Conservation (phyloP, 306 rosid species). For the Quercus wislizeni region DNA sequence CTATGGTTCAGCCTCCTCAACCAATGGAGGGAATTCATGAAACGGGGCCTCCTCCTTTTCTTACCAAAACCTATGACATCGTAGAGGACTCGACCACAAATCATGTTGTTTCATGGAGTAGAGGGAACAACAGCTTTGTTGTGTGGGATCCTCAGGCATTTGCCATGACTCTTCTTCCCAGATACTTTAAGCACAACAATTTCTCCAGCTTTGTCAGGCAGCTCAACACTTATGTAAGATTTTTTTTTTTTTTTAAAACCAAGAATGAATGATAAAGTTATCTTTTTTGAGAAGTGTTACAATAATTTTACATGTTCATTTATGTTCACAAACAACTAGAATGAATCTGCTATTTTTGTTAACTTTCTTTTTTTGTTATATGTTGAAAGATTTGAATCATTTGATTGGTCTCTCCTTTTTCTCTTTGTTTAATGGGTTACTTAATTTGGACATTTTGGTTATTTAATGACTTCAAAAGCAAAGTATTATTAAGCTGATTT, state of each 20-base stretch:
- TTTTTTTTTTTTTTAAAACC: too few species aligned
- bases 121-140: slow-evolving; percentile 72
- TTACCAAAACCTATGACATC: slow-evolving; percentile 77
- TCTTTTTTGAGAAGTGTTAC: not conserved
- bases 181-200: slow-evolving; percentile 86
- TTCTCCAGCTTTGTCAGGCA: slow-evolving; percentile 96
- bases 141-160: slow-evolving; percentile 87
- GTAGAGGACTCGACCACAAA: slow-evolving; percentile 68
- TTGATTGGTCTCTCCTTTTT: slow-evolving; percentile 9
- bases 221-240: slow-evolving; percentile 85
- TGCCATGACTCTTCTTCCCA: slow-evolving; percentile 65
- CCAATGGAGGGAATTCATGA: slow-evolving; percentile 68
- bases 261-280: not conserved
- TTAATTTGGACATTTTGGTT: slow-evolving; percentile 15
- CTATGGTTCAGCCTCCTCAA: slow-evolving; percentile 31
- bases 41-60: slow-evolving; percentile 85
- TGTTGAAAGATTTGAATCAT: not conserved
- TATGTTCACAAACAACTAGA: slow-evolving; percentile 24
- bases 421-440: slow-evolving; percentile 14
- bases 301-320: slow-evolving; percentile 11
- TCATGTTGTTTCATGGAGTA: slow-evolving; percentile 77
- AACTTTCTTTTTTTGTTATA: not conserved
- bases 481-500: not conserved
- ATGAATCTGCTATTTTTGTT: not conserved
- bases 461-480: slow-evolving; percentile 21